phyloP scores from a whole-genome alignment of 768 basidiomycete species.

The Mycena rosella region DNA sequence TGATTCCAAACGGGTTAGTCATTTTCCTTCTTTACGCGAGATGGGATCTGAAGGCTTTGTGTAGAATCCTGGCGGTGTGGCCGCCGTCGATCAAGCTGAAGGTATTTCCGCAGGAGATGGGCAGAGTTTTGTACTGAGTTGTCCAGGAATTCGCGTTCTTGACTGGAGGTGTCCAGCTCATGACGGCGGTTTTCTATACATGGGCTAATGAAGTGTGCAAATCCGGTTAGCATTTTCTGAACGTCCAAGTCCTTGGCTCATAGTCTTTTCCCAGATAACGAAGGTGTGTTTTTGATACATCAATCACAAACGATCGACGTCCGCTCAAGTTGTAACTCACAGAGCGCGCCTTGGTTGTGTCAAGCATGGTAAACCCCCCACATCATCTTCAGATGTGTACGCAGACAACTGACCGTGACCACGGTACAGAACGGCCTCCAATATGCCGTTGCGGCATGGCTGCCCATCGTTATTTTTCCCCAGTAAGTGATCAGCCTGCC shows the following conservation, averaged over 20 bases:
- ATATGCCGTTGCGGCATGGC: slow-evolving; percentile 43
- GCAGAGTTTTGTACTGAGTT: neutral
- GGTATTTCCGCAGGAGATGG: slow-evolving; percentile 1
- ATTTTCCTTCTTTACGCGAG: neutral
- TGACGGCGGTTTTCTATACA: slow-evolving; percentile 44
- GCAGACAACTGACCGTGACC: neutral
- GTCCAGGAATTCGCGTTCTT: slow-evolving; percentile 40
- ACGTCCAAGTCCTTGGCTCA: neutral
- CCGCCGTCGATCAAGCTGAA: slow-evolving; percentile 39
- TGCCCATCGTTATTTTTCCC: slow-evolving; percentile 45
- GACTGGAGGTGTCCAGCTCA: slow-evolving; percentile 43
- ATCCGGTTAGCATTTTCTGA: slow-evolving; percentile 7
- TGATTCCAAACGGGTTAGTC: slow-evolving; percentile 32
- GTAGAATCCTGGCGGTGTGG: slow-evolving; percentile 42
- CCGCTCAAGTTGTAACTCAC: neutral
- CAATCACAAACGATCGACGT: neutral
- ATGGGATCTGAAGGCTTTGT: slow-evolving; percentile 16
- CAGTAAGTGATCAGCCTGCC: slow-evolving; percentile 32
- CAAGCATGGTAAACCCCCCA: slow-evolving; percentile 33
- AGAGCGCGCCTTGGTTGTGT: slow-evolving; percentile 43
- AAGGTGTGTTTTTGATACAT: slow-evolving; percentile 25
- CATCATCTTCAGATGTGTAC: no score
- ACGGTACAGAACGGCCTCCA: slow-evolving; percentile 39
- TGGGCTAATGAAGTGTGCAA: slow-evolving; percentile 43
- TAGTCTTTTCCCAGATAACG: slow-evolving; percentile 33